Percentiles rank a stretch among this genome's conserved stretches.
These are phyloP conservation scores for Xylaria palmicola DNA, from an alignment of 495 filamentous ascomycete genomes.

Conservation along the genomic window DNA sequence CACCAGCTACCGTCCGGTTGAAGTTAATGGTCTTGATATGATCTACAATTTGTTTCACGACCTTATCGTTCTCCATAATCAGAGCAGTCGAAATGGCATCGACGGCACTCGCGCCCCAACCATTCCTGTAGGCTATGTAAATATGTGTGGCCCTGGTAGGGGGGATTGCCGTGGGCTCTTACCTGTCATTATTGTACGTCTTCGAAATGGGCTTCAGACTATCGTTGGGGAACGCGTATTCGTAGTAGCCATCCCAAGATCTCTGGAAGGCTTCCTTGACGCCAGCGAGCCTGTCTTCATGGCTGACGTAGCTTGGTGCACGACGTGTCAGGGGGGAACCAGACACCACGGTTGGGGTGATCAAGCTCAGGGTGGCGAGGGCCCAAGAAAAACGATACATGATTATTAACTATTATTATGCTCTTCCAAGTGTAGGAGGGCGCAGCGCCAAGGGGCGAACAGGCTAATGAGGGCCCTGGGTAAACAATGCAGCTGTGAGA, in stretches of 20 bases:
- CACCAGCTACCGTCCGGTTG: conserved; percentile 45
- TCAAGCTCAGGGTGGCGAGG: conserved; percentile 9
- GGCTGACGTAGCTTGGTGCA: conserved; percentile 29
- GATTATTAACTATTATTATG: background rate
- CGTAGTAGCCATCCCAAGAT: conserved; percentile 79
- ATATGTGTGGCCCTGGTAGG: background rate
- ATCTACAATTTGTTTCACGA: conserved; percentile 67
- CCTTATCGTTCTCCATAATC: conserved; percentile 68
- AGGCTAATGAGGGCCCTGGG: background rate
- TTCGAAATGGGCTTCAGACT: conserved; percentile 71
- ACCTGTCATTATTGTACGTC: conserved; percentile 67
- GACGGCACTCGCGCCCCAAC: conserved; percentile 82
- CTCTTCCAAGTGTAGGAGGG: background rate
- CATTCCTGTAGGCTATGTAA: conserved; percentile 56
- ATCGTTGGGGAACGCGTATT: conserved; percentile 79
- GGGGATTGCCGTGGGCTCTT: conserved; percentile 17
- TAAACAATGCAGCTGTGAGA: conserved; percentile 8
- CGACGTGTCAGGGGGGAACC: conserved; percentile 16
- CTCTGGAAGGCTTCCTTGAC: conserved; percentile 73
- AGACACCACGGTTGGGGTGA: conserved; percentile 16
- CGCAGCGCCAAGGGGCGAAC: conserved; percentile 3
- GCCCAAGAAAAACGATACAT: conserved; percentile 13
- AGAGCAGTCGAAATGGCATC: conserved; percentile 81
- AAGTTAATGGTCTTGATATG: conserved; percentile 71
- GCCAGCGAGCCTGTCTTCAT: conserved; percentile 53